Evolutionary conservation across 1,284 basidiomycete species (phyloP).

Genomic region (Leccinum insigne): DNA sequence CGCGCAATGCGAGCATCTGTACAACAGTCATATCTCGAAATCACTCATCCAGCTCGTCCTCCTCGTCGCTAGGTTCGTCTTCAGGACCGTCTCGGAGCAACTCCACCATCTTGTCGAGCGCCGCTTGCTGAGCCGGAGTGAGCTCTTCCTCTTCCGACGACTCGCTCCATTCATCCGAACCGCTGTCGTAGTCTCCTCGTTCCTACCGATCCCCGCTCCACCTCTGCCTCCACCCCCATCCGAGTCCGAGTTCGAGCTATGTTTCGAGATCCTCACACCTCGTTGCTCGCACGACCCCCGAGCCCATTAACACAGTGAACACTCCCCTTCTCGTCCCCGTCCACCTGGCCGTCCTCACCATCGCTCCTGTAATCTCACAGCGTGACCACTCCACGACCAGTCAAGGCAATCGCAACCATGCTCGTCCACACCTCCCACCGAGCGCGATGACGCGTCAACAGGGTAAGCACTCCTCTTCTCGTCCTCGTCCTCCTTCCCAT

Average conservation of each 20-base stretch:
- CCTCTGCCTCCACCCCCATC: slow-evolving; percentile 12
- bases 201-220: slow-evolving; percentile 21
- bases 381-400: too few species aligned
- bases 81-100: slow-evolving; percentile 56
- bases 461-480: too few species aligned
- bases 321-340: too few species aligned
- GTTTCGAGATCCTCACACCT: slow-evolving; percentile 30
- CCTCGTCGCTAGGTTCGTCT: slow-evolving; percentile 39
- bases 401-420: too few species aligned
- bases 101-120: slow-evolving; percentile 62
- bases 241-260: slow-evolving; percentile 13
- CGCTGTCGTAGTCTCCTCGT: slow-evolving; percentile 20
- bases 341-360: too few species aligned
- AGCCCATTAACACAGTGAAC: too few species aligned
- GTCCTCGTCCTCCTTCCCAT: too few species aligned
- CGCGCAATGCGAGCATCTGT: not conserved
- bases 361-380: too few species aligned
- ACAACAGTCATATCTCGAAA: not conserved
- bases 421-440: too few species aligned
- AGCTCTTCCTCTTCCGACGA: slow-evolving; percentile 45
- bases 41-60: slow-evolving; percentile 41
- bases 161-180: slow-evolving; percentile 18
- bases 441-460: too few species aligned
- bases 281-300: too few species aligned
- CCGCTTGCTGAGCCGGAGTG: slow-evolving; percentile 50